Evolutionary conservation across 2,329 filamentous ascomycete genomes (phyloP).

Genomic region (Stagonosporopsis vannaccii): DNA sequence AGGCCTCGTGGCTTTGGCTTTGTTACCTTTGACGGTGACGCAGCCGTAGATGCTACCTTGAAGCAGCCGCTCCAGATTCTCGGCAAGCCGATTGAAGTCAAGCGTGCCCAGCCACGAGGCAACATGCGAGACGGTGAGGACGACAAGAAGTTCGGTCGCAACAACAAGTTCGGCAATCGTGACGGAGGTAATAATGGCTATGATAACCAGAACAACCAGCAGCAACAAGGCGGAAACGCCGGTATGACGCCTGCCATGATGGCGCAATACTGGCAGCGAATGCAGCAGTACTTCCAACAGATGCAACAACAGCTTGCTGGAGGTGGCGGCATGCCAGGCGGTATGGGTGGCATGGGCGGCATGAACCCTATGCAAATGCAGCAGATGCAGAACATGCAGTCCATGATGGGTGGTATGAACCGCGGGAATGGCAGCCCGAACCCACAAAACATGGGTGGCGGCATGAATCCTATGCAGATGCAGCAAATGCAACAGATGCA

Average conservation of each 20-base stretch:
- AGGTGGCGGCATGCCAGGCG: conserved; percentile 37
- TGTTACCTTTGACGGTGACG: conserved; percentile 96
- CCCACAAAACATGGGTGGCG: conserved; percentile 49
- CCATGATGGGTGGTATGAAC: conserved; percentile 45
- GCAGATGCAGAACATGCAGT: conserved; percentile 45
- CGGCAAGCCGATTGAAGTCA: conserved; percentile 96
- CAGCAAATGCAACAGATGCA: conserved; percentile 75
- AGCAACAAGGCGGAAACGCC: conserved; percentile 49
- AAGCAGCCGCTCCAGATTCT: conserved; percentile 87
- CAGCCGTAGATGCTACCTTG: conserved; percentile 90
- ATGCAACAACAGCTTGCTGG: conserved; percentile 89
- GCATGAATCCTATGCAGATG: conserved; percentile 74
- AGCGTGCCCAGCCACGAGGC: conserved; percentile 94
- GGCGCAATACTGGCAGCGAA: conserved; percentile 97
- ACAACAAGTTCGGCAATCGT: conserved; percentile 48
- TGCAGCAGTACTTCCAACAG: conserved; percentile 96
- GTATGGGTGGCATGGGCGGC: conserved; percentile 53
- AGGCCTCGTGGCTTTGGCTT: conserved; percentile 95
- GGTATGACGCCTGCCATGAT: conserved; percentile 96
- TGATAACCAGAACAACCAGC: conserved; percentile 57
- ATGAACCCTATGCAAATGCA: conserved; percentile 67
- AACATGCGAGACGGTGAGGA: conserved; percentile 93
- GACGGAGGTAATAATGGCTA: conserved; percentile 45
- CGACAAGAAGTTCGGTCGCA: conserved; percentile 53
- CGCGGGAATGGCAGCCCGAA: conserved; percentile 42